phyloP scores from a whole-genome alignment of 2,329 filamentous ascomycete species.

The Fusarium sp. region DNA sequence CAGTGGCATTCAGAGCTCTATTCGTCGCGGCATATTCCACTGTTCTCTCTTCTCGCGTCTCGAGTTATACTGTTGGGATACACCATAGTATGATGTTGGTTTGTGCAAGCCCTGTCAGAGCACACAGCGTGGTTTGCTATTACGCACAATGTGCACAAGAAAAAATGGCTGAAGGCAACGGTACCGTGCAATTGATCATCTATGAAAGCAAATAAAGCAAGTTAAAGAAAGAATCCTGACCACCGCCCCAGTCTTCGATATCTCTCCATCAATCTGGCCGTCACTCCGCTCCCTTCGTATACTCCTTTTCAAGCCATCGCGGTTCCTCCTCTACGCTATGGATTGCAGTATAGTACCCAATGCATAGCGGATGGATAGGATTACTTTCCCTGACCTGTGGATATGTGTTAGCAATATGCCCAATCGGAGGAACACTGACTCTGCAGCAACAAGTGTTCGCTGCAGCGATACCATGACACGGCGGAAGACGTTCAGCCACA shows the following conservation, averaged over 20 bases:
- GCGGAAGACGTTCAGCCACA: slow-evolving; percentile 7
- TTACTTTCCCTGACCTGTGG: slow-evolving; percentile 23
- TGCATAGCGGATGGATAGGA: neutral
- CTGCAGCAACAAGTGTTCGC: slow-evolving; percentile 9
- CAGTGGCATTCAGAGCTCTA: neutral
- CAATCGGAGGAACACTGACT: slow-evolving; percentile 12
- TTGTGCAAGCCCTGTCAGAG: slow-evolving; percentile 10
- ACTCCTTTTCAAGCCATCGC: neutral
- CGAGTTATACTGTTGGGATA: slow-evolving; percentile 1
- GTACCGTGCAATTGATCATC: slow-evolving; percentile 27
- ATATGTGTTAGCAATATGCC: slow-evolving; percentile 10
- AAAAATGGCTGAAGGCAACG: slow-evolving; percentile 5
- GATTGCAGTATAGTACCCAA: neutral
- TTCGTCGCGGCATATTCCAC: neutral
- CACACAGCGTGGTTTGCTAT: slow-evolving; percentile 24
- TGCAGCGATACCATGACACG: slow-evolving; percentile 27
- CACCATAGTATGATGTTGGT: slow-evolving; percentile 1
- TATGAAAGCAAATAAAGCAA: neutral
- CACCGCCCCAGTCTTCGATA: neutral
- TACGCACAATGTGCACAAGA: slow-evolving; percentile 7
- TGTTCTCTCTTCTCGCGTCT: slow-evolving; percentile 7
- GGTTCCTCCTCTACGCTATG: neutral
- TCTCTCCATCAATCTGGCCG: neutral
- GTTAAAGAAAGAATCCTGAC: neutral
- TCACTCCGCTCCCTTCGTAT: neutral